phyloP scores from a whole-genome alignment of 2,329 filamentous ascomycete genomes.

The Phoma sp. region DNA sequence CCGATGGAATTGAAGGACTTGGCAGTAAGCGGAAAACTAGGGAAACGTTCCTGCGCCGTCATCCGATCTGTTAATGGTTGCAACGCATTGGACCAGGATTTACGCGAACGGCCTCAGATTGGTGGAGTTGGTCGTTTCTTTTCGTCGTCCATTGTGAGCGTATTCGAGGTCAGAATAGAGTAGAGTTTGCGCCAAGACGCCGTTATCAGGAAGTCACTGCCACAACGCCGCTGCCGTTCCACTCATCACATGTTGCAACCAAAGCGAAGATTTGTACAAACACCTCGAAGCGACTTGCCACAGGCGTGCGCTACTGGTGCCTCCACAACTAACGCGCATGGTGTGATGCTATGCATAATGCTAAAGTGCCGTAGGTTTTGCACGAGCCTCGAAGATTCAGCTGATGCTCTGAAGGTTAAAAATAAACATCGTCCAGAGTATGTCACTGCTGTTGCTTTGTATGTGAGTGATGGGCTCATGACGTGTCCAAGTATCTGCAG shows the following conservation, averaged over 20 bases:
- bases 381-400: not conserved
- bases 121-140: not conserved
- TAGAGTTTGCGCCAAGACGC: not conserved
- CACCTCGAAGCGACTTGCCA: not conserved
- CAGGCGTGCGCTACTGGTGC: not conserved
- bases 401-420: not conserved
- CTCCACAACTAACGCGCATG: constrained; percentile 6
- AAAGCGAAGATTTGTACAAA: not conserved
- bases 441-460: not conserved
- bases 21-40: constrained; percentile 4
- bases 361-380: constrained; percentile 7
- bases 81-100: not conserved
- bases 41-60: not conserved
- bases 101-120: not conserved
- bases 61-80: not conserved
- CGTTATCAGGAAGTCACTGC: not conserved
- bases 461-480: not conserved
- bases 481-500: too few relatives aligned
- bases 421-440: not conserved
- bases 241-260: not conserved
- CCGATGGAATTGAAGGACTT: constrained; percentile 2
- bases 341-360: constrained; percentile 7
- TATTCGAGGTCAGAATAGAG: not conserved
- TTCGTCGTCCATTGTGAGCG: not conserved
- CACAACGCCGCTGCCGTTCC: not conserved